phyloP scores from a whole-genome alignment of 139 green algal genomes.

The Penium margaritaceum region DNA sequence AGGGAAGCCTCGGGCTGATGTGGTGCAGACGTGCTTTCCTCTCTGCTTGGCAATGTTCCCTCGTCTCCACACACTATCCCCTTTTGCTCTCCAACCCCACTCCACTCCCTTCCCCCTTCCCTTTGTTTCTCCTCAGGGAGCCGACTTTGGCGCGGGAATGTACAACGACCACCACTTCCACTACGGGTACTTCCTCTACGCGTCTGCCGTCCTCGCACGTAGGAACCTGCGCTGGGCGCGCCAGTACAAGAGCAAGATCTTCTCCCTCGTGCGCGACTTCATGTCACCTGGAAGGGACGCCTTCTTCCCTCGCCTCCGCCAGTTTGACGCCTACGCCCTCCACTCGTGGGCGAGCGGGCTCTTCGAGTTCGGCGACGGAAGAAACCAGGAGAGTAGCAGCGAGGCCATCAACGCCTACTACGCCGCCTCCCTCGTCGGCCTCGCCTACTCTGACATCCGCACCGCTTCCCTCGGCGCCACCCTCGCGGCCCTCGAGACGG shows the following conservation, averaged over 20 bases:
- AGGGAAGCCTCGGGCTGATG: too few species aligned
- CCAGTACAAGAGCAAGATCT: constrained; percentile 1
- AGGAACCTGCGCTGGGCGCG: constrained; percentile 29
- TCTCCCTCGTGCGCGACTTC: constrained; percentile 13
- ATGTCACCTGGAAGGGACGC: background rate
- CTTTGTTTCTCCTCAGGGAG: too few species aligned
- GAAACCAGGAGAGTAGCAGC: constrained; percentile 8
- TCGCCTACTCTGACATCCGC: background rate
- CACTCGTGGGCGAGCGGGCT: constrained; percentile 13
- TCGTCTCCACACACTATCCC: too few species aligned
- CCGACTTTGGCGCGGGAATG: constrained; percentile 40
- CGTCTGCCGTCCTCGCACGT: constrained; percentile 32
- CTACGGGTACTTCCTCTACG: constrained; percentile 53
- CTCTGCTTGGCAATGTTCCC: too few species aligned
- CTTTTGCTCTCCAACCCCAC: too few species aligned
- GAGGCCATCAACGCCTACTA: constrained; percentile 9
- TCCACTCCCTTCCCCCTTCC: too few species aligned
- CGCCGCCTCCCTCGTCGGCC: constrained; percentile 1
- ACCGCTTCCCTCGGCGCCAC: background rate
- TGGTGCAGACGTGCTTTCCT: too few species aligned
- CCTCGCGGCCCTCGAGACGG: background rate
- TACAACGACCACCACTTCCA: constrained; percentile 58
- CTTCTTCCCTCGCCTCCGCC: background rate
- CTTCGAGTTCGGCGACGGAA: constrained; percentile 1
- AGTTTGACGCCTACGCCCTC: constrained; percentile 2